phyloP scores from a whole-genome alignment of 257 asterid genomes.

The Solanum pimpinellifolium region DNA sequence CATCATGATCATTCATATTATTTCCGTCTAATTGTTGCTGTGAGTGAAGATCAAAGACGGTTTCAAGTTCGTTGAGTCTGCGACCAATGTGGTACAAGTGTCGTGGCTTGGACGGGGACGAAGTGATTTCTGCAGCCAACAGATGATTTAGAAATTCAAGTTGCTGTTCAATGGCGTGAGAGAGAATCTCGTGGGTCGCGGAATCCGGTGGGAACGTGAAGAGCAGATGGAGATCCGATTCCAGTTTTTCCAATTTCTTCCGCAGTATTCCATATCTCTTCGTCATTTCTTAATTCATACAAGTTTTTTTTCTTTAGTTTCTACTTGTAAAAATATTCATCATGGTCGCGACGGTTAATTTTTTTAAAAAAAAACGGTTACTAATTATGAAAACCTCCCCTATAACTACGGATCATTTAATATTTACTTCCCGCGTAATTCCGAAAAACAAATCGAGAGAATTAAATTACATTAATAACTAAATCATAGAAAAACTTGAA shows the following conservation, averaged over 20 bases:
- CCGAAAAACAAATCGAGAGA: no score
- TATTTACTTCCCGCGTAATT: neutral
- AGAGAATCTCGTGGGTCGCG: neutral
- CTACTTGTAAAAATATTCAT: neutral
- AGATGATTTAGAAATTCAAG: constrained; percentile 7
- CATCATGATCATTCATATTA: neutral
- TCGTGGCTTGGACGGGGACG: constrained; percentile 3
- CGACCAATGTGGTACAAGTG: constrained; percentile 4
- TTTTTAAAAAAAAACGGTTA: neutral
- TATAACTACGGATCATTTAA: neutral
- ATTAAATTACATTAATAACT: no score
- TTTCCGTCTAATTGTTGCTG: neutral
- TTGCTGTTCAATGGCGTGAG: constrained; percentile 6
- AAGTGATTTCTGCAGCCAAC: constrained; percentile 7
- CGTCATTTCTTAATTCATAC: neutral
- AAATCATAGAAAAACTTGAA: no score
- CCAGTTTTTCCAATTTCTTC: constrained; percentile 52
- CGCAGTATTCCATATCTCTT: constrained; percentile 16
- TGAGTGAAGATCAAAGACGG: neutral
- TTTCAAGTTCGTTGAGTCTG: constrained; percentile 7
- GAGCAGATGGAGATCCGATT: constrained; percentile 24
- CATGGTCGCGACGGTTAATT: neutral
- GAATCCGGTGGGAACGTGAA: constrained; percentile 14
- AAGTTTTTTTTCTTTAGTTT: neutral
- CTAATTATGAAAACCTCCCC: no score